These are phyloP conservation scores for Magnolia kwangsiensis DNA, from an alignment of 164 flowering plant species.

Conservation along the genomic window DNA sequence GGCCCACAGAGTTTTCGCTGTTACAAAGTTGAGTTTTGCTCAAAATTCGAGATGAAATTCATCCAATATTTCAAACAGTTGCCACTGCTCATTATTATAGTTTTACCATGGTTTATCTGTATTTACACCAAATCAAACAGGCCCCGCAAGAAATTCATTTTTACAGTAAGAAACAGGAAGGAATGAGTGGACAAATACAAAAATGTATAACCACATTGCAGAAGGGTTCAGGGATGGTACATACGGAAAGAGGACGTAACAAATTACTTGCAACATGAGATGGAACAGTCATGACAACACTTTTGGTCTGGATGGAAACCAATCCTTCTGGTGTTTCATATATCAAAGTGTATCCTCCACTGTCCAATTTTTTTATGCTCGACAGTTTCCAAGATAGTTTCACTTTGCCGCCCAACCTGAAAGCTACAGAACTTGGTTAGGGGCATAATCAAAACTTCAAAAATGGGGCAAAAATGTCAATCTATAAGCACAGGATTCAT, in stretches of 20 bases:
- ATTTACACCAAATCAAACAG: too few relatives aligned
- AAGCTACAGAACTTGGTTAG: slow-evolving; percentile 6
- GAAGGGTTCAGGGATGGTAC: slow-evolving; percentile 24
- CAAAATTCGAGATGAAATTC: too few relatives aligned
- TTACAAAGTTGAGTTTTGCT: too few relatives aligned
- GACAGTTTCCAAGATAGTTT: slow-evolving; percentile 88
- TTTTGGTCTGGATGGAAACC: slow-evolving; percentile 53
- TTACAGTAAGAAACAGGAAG: background rate
- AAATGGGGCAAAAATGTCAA: background rate
- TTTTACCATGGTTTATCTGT: too few relatives aligned
- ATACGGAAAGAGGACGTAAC: slow-evolving; percentile 81
- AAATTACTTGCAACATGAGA: slow-evolving; percentile 72
- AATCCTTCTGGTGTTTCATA: slow-evolving; percentile 87
- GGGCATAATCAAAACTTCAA: background rate
- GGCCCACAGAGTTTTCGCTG: too few relatives aligned
- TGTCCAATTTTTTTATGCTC: slow-evolving; percentile 44
- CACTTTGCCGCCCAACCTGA: slow-evolving; percentile 76
- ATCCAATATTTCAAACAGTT: too few relatives aligned
- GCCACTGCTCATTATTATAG: too few relatives aligned
- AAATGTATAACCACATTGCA: background rate
- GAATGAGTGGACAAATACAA: background rate
- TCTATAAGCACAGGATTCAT: background rate
- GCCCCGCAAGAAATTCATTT: background rate
- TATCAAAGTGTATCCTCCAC: slow-evolving; percentile 56
- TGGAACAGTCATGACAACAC: slow-evolving; percentile 83